These are phyloP conservation scores for Pseudocercospora cruenta DNA, from an alignment of 2,329 filamentous ascomycete genomes.

Conservation along the genomic window DNA sequence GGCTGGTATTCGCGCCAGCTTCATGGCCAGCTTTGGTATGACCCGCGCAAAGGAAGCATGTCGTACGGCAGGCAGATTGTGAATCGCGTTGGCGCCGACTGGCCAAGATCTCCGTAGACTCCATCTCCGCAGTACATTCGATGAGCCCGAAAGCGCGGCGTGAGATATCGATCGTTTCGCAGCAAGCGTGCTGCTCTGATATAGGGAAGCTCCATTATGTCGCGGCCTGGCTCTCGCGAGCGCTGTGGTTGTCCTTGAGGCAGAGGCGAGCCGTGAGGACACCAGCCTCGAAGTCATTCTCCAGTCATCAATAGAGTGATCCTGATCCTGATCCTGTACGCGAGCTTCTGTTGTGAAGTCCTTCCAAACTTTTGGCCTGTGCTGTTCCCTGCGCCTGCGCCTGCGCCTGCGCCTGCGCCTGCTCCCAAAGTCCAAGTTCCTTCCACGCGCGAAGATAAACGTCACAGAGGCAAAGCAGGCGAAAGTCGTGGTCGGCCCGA, in stretches of 20 bases:
- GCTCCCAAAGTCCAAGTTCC: neutral
- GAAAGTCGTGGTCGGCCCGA: neutral
- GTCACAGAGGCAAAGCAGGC: neutral
- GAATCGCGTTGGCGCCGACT: slow-evolving; percentile 75
- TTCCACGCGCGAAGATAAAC: neutral
- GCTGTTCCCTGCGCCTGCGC: neutral
- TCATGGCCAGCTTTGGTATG: slow-evolving; percentile 86
- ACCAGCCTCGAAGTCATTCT: slow-evolving; percentile 62
- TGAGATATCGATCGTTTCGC: slow-evolving; percentile 32
- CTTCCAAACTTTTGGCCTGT: neutral
- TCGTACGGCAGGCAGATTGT: slow-evolving; percentile 71
- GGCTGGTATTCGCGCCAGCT: slow-evolving; percentile 84
- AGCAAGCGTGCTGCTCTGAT: slow-evolving; percentile 26
- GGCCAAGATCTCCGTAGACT: slow-evolving; percentile 68
- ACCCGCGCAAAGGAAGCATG: slow-evolving; percentile 67
- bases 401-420: neutral
- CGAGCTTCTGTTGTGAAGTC: neutral
- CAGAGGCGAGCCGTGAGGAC: slow-evolving; percentile 70
- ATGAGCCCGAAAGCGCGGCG: slow-evolving; percentile 29
- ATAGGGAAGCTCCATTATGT: slow-evolving; percentile 30
- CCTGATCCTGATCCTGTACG: neutral
- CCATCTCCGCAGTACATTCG: slow-evolving; percentile 30
- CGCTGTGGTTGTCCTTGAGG: slow-evolving; percentile 62
- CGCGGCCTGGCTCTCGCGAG: slow-evolving; percentile 33
- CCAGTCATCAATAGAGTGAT: slow-evolving; percentile 19